phyloP scores from a whole-genome alignment of 75 land plant genomes.

The Adiantum capillusveneris region DNA sequence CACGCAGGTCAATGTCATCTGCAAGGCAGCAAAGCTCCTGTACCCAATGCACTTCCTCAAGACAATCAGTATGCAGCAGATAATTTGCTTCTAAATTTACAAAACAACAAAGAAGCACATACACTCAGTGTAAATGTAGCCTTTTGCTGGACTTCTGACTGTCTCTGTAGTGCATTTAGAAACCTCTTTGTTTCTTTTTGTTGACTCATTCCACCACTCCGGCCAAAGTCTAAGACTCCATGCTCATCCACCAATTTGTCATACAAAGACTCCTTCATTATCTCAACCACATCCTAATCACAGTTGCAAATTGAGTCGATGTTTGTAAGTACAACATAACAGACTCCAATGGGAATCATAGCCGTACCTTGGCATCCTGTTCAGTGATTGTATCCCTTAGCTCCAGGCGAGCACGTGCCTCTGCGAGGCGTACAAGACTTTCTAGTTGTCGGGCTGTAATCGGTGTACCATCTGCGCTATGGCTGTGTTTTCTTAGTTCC shows the following conservation, averaged over 20 bases:
- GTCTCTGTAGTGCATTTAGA: conserved; percentile 62
- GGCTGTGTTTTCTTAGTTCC: conserved; percentile 59
- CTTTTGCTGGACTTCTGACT: conserved; percentile 68
- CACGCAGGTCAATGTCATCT: conserved; percentile 68
- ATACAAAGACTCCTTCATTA: conserved; percentile 91
- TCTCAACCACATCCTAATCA: conserved; percentile 95
- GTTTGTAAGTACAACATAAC: no score
- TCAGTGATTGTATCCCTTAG: conserved; percentile 81
- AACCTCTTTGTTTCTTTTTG: conserved; percentile 87
- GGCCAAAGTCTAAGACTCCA: conserved; percentile 74
- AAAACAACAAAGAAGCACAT: conserved; percentile 12
- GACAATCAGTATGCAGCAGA: no score
- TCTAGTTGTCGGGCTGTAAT: conserved; percentile 94
- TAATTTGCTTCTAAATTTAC: no score
- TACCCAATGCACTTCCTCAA: no score
- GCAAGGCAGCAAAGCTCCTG: conserved; percentile 88
- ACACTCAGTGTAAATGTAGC: conserved; percentile 72
- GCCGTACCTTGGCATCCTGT: conserved; percentile 72
- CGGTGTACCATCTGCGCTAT: conserved; percentile 86
- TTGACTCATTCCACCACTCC: conserved; percentile 97
- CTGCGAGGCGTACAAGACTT: conserved; percentile 83
- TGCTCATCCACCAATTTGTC: conserved; percentile 91
- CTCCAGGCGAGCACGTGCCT: conserved; percentile 91
- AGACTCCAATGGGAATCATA: neutral
- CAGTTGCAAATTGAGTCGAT: neutral